Evolutionary conservation across 768 basidiomycete genomes (phyloP).

Genomic region (Lactarius trivialis): DNA sequence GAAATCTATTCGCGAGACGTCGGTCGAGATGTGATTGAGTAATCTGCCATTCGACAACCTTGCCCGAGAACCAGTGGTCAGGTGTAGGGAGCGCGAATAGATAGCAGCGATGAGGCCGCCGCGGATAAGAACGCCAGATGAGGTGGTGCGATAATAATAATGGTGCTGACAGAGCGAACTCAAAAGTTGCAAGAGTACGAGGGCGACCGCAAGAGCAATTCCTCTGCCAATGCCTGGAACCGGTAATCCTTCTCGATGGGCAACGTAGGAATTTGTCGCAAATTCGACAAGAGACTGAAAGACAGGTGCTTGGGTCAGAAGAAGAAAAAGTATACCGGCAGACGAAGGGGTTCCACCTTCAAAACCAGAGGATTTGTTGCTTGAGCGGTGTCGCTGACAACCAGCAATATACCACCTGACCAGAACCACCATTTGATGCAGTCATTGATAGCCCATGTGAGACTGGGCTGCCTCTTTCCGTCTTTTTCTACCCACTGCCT

Average conservation of each 20-base stretch:
- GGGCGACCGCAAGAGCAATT: slow-evolving; percentile 65
- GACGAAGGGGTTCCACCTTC: slow-evolving; percentile 45
- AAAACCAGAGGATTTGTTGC: slow-evolving; percentile 72
- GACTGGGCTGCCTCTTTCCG: slow-evolving; percentile 58
- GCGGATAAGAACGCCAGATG: slow-evolving; percentile 73
- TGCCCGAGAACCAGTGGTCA: slow-evolving; percentile 74
- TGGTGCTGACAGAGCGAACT: slow-evolving; percentile 67
- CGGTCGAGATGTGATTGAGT: slow-evolving; percentile 90
- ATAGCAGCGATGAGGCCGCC: slow-evolving; percentile 85
- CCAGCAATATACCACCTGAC: slow-evolving; percentile 52
- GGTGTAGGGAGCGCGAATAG: slow-evolving; percentile 66
- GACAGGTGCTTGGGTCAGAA: neutral
- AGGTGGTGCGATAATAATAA: slow-evolving; percentile 72
- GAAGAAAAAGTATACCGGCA: neutral
- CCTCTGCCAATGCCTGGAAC: slow-evolving; percentile 48
- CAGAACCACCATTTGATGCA: slow-evolving; percentile 75
- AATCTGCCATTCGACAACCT: slow-evolving; percentile 82
- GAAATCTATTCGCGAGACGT: slow-evolving; percentile 89
- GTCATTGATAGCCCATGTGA: slow-evolving; percentile 67
- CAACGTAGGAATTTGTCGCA: slow-evolving; percentile 50
- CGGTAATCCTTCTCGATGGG: slow-evolving; percentile 25
- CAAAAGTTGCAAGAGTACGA: slow-evolving; percentile 63
- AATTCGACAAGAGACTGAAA: slow-evolving; percentile 64
- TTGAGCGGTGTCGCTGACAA: slow-evolving; percentile 64
- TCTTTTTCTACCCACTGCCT: slow-evolving; percentile 56